Evolutionary conservation across 345 rosid genomes (phyloP), one percentile per base, ranked within the genome.

Genomic region (Pugionium cornutum): DNA sequence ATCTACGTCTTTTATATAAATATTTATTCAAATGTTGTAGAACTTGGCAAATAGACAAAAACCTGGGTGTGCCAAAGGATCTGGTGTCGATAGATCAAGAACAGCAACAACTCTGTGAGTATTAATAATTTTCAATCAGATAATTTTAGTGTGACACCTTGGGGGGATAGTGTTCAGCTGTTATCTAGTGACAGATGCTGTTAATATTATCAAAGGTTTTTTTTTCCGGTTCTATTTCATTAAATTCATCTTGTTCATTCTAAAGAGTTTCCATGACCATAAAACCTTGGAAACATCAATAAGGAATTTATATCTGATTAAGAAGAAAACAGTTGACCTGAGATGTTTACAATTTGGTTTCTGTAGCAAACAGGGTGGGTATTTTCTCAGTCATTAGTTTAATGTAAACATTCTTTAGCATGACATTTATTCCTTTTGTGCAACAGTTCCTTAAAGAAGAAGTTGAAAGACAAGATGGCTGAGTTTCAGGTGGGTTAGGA

Each of bases 31-130:
- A 57, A 56, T 57, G 48, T 26, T 75, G 56, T 76, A 92, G 98
- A 92, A 89, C 77, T 73, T 89, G 59, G 87, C 83, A n/a, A 92
- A 86, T 82, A 85, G 97, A 68, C 81, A 81, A 63, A 89, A 86
- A 68, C 87, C 94, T 53, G 98, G 96, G 49, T 87, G 96, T 64
- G 91, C 81, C 9, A 92, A 92, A 75, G 97, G 98, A 57, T 84
- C 91, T 45, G 86, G 88, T 51, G 77, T 89, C 42, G 97, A 92
- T 77, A 79, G 98, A 81, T 86, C 97, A 41, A 83, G 97, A 81
- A 85, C 81, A 83, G 86, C 86, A 58, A 86, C 91, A 9, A 87
- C 95, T 47, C 86, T 83, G 98, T 92, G 68, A 69, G 74, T 53
- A 9, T 43, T 49, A 47, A 28, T 49, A 25, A 27, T 28, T 51